Conservation (phyloP, 2,329 filamentous ascomycete species). For the Colletotrichum tropicicola region DNA sequence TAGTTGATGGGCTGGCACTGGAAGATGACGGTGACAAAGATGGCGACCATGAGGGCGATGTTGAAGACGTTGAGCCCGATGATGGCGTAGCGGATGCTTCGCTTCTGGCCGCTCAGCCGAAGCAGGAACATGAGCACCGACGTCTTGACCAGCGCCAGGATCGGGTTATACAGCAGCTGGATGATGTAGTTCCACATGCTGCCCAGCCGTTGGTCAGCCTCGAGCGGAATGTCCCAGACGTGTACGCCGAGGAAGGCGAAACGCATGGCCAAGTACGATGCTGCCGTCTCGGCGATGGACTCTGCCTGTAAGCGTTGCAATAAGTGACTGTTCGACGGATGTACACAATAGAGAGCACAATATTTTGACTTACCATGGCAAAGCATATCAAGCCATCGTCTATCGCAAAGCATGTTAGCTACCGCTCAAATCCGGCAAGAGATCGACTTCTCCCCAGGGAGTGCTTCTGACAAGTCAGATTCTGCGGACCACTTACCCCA, state of each 20-base stretch:
- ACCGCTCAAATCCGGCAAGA: background rate
- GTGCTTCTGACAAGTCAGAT: background rate
- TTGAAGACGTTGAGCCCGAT: slow-evolving; percentile 45
- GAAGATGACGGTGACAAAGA: slow-evolving; percentile 48
- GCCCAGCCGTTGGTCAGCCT: slow-evolving; percentile 13
- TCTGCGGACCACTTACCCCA: slow-evolving; percentile 8
- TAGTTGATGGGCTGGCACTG: slow-evolving; percentile 50
- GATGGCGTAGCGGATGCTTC: slow-evolving; percentile 37
- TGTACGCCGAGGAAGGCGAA: slow-evolving; percentile 22
- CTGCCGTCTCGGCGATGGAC: slow-evolving; percentile 22
- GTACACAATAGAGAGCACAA: background rate
- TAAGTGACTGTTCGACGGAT: background rate
- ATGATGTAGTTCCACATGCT: slow-evolving; percentile 42
- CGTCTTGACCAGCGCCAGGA: slow-evolving; percentile 45
- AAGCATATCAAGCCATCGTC: slow-evolving; percentile 27
- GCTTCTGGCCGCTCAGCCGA: slow-evolving; percentile 42
- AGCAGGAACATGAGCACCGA: slow-evolving; percentile 45
- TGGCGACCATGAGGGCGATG: slow-evolving; percentile 41
- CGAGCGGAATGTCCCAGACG: slow-evolving; percentile 18
- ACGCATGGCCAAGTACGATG: slow-evolving; percentile 24
- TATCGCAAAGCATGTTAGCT: background rate
- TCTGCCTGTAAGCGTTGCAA: background rate
- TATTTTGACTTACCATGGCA: slow-evolving; percentile 23
- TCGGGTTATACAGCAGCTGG: slow-evolving; percentile 45
- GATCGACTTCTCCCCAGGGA: background rate